A percentile compares a stretch with the other conserved stretches of the same genome.
phyloP scores from a whole-genome alignment of 1,284 basidiomycete genomes.

The Pterulicium gracile region DNA sequence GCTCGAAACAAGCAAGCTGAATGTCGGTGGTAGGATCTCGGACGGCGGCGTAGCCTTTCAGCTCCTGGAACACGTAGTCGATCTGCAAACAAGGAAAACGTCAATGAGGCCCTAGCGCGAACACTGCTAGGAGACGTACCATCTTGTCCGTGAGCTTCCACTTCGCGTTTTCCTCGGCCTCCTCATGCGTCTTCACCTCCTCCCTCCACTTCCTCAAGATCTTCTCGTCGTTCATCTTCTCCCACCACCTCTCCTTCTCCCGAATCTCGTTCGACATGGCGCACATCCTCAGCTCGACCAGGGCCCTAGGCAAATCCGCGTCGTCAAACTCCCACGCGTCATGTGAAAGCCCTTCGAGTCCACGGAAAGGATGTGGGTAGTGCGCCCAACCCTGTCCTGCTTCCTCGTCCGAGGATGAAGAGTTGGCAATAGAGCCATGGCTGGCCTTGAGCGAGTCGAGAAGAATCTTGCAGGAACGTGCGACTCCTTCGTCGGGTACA shows the following conservation, averaged over 20 bases:
- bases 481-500: too few relatives aligned
- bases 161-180: conserved; percentile 3
- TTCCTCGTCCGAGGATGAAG: too few relatives aligned
- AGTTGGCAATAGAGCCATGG: too few relatives aligned
- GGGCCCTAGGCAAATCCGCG: conserved; percentile 1
- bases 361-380: too few relatives aligned
- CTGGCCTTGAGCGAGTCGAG: too few relatives aligned
- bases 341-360: too few relatives aligned
- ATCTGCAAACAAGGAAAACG: conserved; percentile 7
- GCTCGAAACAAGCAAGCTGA: neutral
- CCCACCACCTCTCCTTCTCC: conserved; percentile 11
- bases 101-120: neutral
- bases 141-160: conserved; percentile 11
- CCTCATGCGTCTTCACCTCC: conserved; percentile 9
- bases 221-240: conserved; percentile 10
- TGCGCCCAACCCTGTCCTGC: too few relatives aligned
- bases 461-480: too few relatives aligned
- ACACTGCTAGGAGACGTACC: conserved; percentile 5
- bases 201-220: conserved; percentile 10
- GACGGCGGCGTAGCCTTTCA: conserved; percentile 11
- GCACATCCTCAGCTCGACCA: conserved; percentile 10
- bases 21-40: conserved; percentile 11
- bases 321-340: too few relatives aligned
- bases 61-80: conserved; percentile 12
- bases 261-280: conserved; percentile 10